Conservation (phyloP, 441 rosid genomes). For the Populus tomentosa region DNA sequence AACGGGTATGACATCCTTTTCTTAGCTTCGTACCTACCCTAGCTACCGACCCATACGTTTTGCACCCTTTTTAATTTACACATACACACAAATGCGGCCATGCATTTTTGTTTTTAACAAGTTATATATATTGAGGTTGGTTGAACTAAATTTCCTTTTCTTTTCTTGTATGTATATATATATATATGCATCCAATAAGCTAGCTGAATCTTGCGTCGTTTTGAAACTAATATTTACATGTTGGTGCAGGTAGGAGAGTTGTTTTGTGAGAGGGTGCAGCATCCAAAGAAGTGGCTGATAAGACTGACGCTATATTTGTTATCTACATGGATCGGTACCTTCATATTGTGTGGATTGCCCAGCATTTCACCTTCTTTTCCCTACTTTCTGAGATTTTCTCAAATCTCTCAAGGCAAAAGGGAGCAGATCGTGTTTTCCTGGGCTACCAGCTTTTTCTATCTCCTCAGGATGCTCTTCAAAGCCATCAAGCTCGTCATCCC, state of each 20-base stretch:
- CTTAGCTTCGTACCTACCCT: not conserved
- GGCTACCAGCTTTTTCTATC: constrained; percentile 46
- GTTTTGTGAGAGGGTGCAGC: constrained; percentile 57
- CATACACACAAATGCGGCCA: no score
- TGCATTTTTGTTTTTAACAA: no score
- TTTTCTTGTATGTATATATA: no score
- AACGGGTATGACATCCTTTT: constrained; percentile 35
- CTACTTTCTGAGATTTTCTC: constrained; percentile 41
- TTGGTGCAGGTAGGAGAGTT: constrained; percentile 50
- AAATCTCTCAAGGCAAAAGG: constrained; percentile 37
- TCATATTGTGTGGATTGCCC: constrained; percentile 50
- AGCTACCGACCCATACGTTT: not conserved
- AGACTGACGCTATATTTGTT: constrained; percentile 45
- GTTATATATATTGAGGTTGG: no score
- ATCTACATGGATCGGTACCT: constrained; percentile 64
- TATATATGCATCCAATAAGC: no score
- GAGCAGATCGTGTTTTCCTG: constrained; percentile 46
- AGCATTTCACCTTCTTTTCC: constrained; percentile 52
- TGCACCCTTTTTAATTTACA: not conserved
- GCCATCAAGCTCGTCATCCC: constrained; percentile 49
- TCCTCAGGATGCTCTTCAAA: constrained; percentile 51
- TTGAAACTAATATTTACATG: no score
- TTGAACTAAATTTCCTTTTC: no score
- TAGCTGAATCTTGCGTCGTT: no score
- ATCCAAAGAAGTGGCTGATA: constrained; percentile 64